Percentiles rank a stretch among this genome's conserved stretches.
Conservation (phyloP, 2,329 filamentous ascomycete species). For the Biscogniauxia mediterranea region DNA sequence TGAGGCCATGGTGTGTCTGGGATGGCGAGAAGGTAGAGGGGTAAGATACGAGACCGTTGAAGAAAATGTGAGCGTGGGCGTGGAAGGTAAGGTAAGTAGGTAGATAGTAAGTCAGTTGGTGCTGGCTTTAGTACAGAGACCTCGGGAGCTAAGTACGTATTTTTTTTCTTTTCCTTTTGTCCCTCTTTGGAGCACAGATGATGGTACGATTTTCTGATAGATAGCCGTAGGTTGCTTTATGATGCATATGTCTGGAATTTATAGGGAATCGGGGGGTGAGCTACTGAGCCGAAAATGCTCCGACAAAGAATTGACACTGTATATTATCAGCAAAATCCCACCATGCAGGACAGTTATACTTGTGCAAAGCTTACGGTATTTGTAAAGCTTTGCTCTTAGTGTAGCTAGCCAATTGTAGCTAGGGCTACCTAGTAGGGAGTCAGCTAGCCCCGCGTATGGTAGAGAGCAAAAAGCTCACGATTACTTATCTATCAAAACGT, state of each 20-base stretch:
- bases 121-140: background rate
- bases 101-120: background rate
- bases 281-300: background rate
- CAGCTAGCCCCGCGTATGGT: background rate
- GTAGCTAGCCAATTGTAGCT: background rate
- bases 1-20: conserved; percentile 44
- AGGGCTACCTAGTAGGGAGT: too few species aligned
- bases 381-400: background rate
- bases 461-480: background rate
- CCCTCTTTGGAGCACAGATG: background rate
- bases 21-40: conserved; percentile 8
- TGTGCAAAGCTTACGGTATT: background rate
- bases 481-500: background rate
- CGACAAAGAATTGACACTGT: background rate
- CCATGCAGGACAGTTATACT: background rate
- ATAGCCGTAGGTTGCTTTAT: too few species aligned
- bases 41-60: background rate
- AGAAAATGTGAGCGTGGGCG: background rate
- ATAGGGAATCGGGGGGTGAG: background rate
- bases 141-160: background rate
- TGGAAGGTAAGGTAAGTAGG: background rate
- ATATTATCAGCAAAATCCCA: background rate
- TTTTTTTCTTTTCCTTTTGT: background rate
- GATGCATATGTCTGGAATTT: too few species aligned
- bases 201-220: background rate